Percentiles rank a stretch among this genome's conserved stretches.
phyloP scores from a whole-genome alignment of 176 grass and related monocot genomes.

The Carex parvula region DNA sequence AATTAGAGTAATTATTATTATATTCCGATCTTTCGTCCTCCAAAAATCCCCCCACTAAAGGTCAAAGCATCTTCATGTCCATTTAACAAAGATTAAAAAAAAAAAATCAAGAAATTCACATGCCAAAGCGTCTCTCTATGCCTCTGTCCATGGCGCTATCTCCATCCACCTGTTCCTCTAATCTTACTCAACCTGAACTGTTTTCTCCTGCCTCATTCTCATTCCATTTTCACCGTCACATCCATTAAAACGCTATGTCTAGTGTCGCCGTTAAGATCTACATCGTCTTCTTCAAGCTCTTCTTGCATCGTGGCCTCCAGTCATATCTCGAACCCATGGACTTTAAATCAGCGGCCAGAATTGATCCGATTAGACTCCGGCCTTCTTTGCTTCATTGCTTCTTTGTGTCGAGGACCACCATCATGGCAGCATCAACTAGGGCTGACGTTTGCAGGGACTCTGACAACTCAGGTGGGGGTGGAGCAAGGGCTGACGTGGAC shows the following conservation, averaged over 20 bases:
- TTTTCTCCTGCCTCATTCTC: conserved; percentile 23
- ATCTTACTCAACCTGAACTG: conserved; percentile 20
- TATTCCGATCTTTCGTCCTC: no score
- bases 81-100: not conserved
- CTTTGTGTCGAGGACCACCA: conserved; percentile 41
- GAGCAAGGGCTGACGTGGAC: no score
- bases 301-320: conserved; percentile 54
- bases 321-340: conserved; percentile 8
- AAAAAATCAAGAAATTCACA: not conserved
- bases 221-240: not conserved
- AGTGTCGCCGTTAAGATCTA: conserved; percentile 57
- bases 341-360: conserved; percentile 16
- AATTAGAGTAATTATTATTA: no score
- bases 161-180: conserved; percentile 27
- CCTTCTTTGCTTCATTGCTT: conserved; percentile 52
- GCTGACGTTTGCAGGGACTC: conserved; percentile 40
- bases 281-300: conserved; percentile 77
- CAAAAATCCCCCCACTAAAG: no score
- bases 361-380: conserved; percentile 26
- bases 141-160: conserved; percentile 25
- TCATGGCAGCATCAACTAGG: conserved; percentile 25
- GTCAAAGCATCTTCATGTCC: no score
- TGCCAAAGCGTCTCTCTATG: not conserved
- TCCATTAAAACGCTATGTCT: conserved; percentile 44
- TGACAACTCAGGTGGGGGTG: not conserved